Conservation (phyloP, 768 basidiomycete genomes). For the Paxillus involutus region DNA sequence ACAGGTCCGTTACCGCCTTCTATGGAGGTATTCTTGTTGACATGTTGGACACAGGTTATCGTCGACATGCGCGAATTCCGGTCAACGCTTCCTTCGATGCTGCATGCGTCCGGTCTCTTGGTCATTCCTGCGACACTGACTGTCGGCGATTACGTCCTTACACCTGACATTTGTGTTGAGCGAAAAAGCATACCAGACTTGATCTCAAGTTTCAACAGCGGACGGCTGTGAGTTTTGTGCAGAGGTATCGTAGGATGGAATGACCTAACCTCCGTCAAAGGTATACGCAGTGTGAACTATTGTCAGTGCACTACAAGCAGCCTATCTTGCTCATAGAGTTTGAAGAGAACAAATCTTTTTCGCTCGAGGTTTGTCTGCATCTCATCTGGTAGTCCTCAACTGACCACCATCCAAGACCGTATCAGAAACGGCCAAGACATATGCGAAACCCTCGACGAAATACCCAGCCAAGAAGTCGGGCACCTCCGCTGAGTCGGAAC, state of each 20-base stretch:
- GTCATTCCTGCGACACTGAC: constrained; percentile 92
- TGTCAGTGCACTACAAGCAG: constrained; percentile 95
- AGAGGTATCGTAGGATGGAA: background rate
- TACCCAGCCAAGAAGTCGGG: constrained; percentile 48
- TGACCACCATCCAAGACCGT: constrained; percentile 43
- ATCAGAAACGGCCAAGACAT: constrained; percentile 60
- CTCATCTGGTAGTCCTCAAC: background rate
- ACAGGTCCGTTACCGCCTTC: constrained; percentile 38
- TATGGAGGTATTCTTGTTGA: background rate
- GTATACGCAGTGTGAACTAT: constrained; percentile 95
- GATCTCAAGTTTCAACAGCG: constrained; percentile 90
- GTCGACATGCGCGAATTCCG: constrained; percentile 98
- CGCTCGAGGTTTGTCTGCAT: constrained; percentile 65
- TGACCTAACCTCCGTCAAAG: constrained; percentile 39
- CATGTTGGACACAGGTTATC: constrained; percentile 61
- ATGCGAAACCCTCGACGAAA: constrained; percentile 60
- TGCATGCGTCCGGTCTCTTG: constrained; percentile 78
- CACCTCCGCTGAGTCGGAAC: constrained; percentile 22
- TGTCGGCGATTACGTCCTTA: constrained; percentile 94
- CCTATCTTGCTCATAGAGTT: constrained; percentile 95
- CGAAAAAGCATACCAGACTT: constrained; percentile 93
- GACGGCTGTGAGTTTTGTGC: constrained; percentile 73
- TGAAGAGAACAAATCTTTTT: constrained; percentile 95
- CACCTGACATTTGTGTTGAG: constrained; percentile 95
- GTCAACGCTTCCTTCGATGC: constrained; percentile 84